A percentile compares a stretch with the other conserved stretches of the same genome.
Evolutionary conservation across 2,329 filamentous ascomycete genomes (phyloP).

Genomic region (Didymella lethalis): DNA sequence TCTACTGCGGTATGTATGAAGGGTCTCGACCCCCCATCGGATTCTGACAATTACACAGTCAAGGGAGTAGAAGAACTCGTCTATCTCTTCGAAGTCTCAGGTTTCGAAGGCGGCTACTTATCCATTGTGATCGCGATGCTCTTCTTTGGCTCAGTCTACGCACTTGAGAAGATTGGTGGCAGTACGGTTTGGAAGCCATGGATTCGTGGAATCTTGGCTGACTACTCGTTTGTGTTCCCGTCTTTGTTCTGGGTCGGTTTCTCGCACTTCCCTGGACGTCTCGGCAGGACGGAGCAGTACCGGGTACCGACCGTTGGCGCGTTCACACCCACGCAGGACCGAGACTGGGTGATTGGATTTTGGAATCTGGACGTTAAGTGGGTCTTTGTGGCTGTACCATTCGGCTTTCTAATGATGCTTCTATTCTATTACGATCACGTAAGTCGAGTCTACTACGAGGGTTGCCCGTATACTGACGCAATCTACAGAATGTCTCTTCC

Average conservation of each 20-base stretch:
- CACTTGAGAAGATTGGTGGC: constrained; percentile 59
- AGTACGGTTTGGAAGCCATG: constrained; percentile 56
- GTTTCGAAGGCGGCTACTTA: constrained; percentile 57
- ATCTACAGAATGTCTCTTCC: constrained; percentile 57
- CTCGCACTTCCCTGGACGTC: constrained; percentile 59
- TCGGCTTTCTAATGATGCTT: constrained; percentile 62
- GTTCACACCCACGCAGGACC: constrained; percentile 58
- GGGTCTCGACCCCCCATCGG: no score
- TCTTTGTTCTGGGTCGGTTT: constrained; percentile 65
- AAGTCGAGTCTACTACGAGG: constrained; percentile 8
- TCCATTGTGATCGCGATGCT: constrained; percentile 60
- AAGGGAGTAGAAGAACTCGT: constrained; percentile 66
- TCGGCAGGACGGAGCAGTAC: constrained; percentile 53
- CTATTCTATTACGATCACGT: constrained; percentile 67
- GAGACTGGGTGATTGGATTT: constrained; percentile 61
- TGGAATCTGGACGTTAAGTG: constrained; percentile 62
- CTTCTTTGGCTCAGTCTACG: constrained; percentile 61
- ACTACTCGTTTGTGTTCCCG: constrained; percentile 59
- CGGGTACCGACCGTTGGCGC: constrained; percentile 55
- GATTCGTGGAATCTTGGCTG: constrained; percentile 58
- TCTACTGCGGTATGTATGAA: constrained; percentile 58
- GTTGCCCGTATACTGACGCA: not conserved
- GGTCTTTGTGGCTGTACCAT: constrained; percentile 62
- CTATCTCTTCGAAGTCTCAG: constrained; percentile 57
- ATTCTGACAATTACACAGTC: constrained; percentile 45